Conservation (phyloP, 345 rosid genomes). For the Pistacia vera region DNA sequence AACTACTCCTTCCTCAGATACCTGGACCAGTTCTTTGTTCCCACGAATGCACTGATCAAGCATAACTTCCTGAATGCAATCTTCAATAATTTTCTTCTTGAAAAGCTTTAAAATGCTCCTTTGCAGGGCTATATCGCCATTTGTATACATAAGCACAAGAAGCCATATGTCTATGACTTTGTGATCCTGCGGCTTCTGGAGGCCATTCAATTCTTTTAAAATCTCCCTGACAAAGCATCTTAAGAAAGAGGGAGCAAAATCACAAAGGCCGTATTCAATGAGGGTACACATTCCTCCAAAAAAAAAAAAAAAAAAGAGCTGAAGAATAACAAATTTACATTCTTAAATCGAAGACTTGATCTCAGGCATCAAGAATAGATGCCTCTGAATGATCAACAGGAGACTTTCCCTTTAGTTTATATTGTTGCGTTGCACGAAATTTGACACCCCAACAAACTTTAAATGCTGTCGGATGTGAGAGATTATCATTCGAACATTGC, state of each 20-base stretch:
- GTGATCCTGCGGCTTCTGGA: constrained; percentile 71
- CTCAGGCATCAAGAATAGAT: constrained; percentile 72
- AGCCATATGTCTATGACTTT: constrained; percentile 84
- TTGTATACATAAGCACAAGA: constrained; percentile 64
- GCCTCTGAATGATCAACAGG: constrained; percentile 52
- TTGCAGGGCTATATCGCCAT: constrained; percentile 52
- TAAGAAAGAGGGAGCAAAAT: constrained; percentile 15
- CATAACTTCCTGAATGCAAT: constrained; percentile 60
- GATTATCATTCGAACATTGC: constrained; percentile 66
- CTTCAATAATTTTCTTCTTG: constrained; percentile 73
- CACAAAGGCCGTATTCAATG: background rate
- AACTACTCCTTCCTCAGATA: constrained; percentile 15
- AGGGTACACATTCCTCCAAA: constrained; percentile 15
- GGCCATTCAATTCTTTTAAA: constrained; percentile 62
- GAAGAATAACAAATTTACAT: constrained; percentile 38
- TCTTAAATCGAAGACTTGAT: constrained; percentile 80
- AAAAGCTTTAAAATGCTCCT: constrained; percentile 61
- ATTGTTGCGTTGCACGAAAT: constrained; percentile 37
- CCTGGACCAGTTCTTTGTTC: constrained; percentile 72
- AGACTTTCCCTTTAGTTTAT: constrained; percentile 68
- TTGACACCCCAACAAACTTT: constrained; percentile 60
- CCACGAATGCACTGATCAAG: constrained; percentile 75
- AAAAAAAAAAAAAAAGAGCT: background rate
- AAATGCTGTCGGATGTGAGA: constrained; percentile 68
- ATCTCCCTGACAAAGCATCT: constrained; percentile 89